Percentiles rank a stretch among this genome's conserved stretches.
These are phyloP conservation scores for Eutrema heterophyllum DNA, from an alignment of 345 rosid species.

Conservation along the genomic window DNA sequence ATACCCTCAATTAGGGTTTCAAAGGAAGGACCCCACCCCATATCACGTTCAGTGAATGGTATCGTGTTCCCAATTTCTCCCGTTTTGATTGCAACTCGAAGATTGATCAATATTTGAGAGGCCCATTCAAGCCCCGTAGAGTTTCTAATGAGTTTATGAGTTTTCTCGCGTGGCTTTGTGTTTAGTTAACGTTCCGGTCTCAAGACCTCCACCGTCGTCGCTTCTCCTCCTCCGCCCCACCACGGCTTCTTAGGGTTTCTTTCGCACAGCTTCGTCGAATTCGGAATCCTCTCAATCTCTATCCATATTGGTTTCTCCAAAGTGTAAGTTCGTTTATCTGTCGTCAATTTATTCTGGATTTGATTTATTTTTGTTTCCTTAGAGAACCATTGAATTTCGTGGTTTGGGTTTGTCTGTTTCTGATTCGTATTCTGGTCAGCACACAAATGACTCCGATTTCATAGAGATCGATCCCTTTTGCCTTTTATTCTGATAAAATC, in stretches of 20 bases:
- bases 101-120: not conserved
- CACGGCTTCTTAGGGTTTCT: slow-evolving; percentile 5
- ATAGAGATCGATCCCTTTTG: slow-evolving; percentile 3
- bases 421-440: not conserved
- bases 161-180: not conserved
- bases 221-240: not conserved
- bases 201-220: not conserved
- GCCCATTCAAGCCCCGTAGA: not conserved
- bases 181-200: not conserved
- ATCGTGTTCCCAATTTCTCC: not conserved
- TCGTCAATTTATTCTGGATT: not conserved
- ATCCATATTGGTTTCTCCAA: not conserved
- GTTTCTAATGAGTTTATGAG: not conserved
- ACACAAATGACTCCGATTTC: not conserved
- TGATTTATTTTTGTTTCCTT: not conserved
- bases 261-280: not conserved
- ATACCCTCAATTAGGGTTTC: slow-evolving; percentile 13
- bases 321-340: not conserved
- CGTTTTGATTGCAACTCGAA: not conserved
- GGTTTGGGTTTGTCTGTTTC: not conserved
- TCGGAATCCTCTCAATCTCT: not conserved
- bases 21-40: not conserved
- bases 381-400: not conserved
- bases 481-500: not conserved
- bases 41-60: slow-evolving; percentile 14